A percentile compares a stretch with the other conserved stretches of the same genome.
These are phyloP conservation scores for Fusarium buxicola DNA, from an alignment of 2,329 filamentous ascomycete species.

Conservation along the genomic window DNA sequence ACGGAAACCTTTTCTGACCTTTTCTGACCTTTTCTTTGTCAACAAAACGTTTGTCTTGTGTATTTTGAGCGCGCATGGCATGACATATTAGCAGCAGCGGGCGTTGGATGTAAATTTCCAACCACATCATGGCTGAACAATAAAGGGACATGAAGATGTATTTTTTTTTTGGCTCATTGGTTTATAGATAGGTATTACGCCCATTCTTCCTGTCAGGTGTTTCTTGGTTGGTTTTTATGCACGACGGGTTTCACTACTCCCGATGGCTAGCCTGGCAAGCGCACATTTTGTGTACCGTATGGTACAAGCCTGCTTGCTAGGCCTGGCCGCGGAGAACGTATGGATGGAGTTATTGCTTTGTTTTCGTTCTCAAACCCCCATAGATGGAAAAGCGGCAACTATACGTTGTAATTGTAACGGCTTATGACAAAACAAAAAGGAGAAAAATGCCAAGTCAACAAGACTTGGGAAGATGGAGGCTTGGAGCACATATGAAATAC, in stretches of 20 bases:
- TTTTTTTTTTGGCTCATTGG: constrained; percentile 42
- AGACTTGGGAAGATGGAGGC: constrained; percentile 31
- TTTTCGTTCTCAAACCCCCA: constrained; percentile 44
- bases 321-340: constrained; percentile 18
- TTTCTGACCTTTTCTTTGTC: constrained; percentile 45
- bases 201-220: constrained; percentile 43
- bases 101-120: constrained; percentile 51
- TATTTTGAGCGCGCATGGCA: constrained; percentile 53
- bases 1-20: constrained; percentile 25
- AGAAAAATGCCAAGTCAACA: constrained; percentile 31
- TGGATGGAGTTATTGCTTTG: constrained; percentile 40
- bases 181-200: constrained; percentile 44
- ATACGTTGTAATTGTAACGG: constrained; percentile 50
- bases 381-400: constrained; percentile 50
- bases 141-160: constrained; percentile 42
- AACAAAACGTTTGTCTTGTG: constrained; percentile 42
- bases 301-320: constrained; percentile 24
- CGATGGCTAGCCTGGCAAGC: constrained; percentile 5
- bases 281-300: constrained; percentile 1
- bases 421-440: constrained; percentile 46
- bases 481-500: constrained; percentile 43
- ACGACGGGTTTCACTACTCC: constrained; percentile 14
- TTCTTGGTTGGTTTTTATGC: constrained; percentile 43
- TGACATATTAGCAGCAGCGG: constrained; percentile 49
- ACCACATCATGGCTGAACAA: constrained; percentile 48